Conservation (phyloP, 306 rosid species). For the Dalbergia cochinchinensis region DNA sequence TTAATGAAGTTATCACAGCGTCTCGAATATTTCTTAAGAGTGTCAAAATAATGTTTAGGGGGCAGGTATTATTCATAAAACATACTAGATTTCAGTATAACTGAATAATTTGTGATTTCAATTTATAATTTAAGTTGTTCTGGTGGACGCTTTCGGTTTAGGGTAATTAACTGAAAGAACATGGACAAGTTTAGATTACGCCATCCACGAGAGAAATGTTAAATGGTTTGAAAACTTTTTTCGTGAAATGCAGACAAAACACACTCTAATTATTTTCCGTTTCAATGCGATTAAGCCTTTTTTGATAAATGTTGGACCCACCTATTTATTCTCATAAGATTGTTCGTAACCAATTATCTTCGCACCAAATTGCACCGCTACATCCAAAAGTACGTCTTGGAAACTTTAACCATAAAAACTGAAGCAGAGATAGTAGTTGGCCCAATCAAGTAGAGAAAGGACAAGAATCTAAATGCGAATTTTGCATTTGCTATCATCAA, state of each 20-base stretch:
- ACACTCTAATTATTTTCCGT: too few relatives aligned
- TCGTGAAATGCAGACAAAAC: too few relatives aligned
- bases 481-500: slow-evolving; percentile 55
- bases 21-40: neutral
- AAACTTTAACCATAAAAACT: neutral
- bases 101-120: neutral
- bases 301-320: too few relatives aligned
- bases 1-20: neutral
- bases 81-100: too few relatives aligned
- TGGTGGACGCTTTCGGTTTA: neutral
- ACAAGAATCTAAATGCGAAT: slow-evolving; percentile 36
- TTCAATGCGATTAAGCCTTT: too few relatives aligned
- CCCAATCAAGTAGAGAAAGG: slow-evolving; percentile 12
- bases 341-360: too few relatives aligned
- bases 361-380: too few relatives aligned
- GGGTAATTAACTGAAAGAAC: neutral
- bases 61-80: neutral
- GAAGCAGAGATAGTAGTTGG: neutral
- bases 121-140: slow-evolving; percentile 4
- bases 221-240: too few relatives aligned
- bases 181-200: too few relatives aligned
- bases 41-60: neutral
- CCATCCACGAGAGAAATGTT: too few relatives aligned
- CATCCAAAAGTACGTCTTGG: neutral
- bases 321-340: too few relatives aligned